Conservation (phyloP, 1,139 yeast genomes). For the Lodderomyces pseudojiufengensis region DNA sequence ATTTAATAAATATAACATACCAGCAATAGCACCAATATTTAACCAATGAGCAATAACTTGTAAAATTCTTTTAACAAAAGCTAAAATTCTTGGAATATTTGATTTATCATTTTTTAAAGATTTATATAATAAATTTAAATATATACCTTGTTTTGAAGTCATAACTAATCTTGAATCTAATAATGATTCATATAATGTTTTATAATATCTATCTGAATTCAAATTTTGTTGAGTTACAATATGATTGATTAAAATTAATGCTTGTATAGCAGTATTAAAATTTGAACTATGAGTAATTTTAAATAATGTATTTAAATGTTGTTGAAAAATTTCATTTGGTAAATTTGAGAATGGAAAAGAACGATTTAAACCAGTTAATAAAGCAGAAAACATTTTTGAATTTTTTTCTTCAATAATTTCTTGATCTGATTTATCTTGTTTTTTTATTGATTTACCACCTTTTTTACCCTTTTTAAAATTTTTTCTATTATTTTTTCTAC, state of each 20-base stretch:
- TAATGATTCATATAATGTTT: constrained; percentile 86
- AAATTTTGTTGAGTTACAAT: constrained; percentile 57
- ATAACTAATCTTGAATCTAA: constrained; percentile 77
- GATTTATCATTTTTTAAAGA: constrained; percentile 68
- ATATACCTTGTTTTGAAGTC: constrained; percentile 87
- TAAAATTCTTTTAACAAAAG: constrained; percentile 86
- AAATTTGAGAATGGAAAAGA: constrained; percentile 90
- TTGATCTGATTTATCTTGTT: constrained; percentile 58
- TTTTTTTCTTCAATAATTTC: constrained; percentile 82
- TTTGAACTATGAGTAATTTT: constrained; percentile 91
- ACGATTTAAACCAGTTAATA: constrained; percentile 92
- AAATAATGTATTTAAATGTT: constrained; percentile 80
- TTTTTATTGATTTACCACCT: constrained; percentile 78
- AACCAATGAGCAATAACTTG: constrained; percentile 86
- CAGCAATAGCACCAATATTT: constrained; percentile 86
- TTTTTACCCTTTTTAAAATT: constrained; percentile 53
- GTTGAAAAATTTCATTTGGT: constrained; percentile 66
- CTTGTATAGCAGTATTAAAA: constrained; percentile 92
- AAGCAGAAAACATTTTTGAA: constrained; percentile 81
- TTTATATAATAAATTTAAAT: constrained; percentile 79
- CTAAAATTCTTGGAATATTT: constrained; percentile 65
- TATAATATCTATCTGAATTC: constrained; percentile 72
- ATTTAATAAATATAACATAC: constrained; percentile 74
- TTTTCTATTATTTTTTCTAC: constrained; percentile 52
- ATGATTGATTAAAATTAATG: constrained; percentile 79